Evolutionary conservation across 176 grass and related monocot genomes (phyloP).

Genomic region (Oryza meyeriana): DNA sequence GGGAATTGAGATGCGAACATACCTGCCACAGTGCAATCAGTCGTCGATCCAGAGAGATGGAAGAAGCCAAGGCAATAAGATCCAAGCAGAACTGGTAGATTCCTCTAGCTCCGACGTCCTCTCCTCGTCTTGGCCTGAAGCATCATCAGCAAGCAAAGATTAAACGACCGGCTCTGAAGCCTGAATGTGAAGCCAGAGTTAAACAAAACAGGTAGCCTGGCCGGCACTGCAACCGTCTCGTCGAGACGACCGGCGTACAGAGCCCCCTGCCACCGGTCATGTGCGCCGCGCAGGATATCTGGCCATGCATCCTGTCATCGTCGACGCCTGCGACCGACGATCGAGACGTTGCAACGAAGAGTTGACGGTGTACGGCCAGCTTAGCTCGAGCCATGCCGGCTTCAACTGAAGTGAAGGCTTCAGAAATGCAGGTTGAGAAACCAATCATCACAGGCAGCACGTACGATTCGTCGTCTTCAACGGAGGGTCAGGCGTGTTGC

Average conservation of each 20-base stretch:
- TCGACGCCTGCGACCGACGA: conserved; percentile 11
- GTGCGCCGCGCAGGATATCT: conserved; percentile 31
- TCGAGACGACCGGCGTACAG: conserved; percentile 27
- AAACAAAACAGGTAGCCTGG: conserved; percentile 38
- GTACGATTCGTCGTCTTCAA: not conserved
- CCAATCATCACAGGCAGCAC: not conserved
- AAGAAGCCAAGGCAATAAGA: conserved; percentile 22
- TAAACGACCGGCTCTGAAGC: conserved; percentile 26
- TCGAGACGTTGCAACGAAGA: not conserved
- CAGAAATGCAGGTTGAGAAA: not conserved
- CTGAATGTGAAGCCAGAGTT: conserved; percentile 29
- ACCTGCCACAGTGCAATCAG: conserved; percentile 13
- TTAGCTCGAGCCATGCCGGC: not conserved
- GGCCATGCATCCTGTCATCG: not conserved
- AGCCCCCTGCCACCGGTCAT: conserved; percentile 38
- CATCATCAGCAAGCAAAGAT: not conserved
- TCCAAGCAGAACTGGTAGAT: conserved; percentile 45
- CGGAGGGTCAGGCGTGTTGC: not conserved
- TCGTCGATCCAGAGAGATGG: conserved; percentile 18
- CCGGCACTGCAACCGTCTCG: conserved; percentile 34
- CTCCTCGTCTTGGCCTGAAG: conserved; percentile 10
- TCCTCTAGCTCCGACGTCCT: conserved; percentile 6
- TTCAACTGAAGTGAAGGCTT: not conserved
- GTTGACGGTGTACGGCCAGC: not conserved
- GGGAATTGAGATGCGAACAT: conserved; percentile 2